These are phyloP conservation scores for Starmerella riodocensis DNA, from an alignment of 805 yeast species.

Conservation along the genomic window DNA sequence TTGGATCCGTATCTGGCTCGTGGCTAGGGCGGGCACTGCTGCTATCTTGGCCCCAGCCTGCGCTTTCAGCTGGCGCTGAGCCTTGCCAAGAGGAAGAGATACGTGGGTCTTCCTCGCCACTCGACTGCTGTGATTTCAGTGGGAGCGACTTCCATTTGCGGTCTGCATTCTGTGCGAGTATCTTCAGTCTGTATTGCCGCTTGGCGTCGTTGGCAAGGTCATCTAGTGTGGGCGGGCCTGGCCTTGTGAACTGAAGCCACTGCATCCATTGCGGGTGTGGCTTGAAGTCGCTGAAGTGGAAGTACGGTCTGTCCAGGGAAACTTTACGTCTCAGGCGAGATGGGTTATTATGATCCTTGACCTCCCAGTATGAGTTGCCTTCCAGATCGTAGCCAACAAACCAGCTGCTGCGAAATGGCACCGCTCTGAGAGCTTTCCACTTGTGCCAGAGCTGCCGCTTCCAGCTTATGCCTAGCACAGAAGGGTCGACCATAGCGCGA, in stretches of 20 bases:
- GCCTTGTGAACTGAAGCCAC: conserved; percentile 60
- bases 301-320: conserved; percentile 35
- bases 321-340: conserved; percentile 42
- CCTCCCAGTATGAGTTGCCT: conserved; percentile 82
- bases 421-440: conserved; percentile 47
- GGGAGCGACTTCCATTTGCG: conserved; percentile 29
- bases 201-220: conserved; percentile 48
- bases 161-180: conserved; percentile 36
- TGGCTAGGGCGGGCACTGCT: too few species aligned
- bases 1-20: too few species aligned
- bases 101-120: conserved; percentile 12
- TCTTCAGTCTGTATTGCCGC: conserved; percentile 41
- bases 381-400: conserved; percentile 63
- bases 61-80: neutral
- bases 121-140: conserved; percentile 11
- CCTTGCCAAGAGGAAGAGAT: conserved; percentile 19
- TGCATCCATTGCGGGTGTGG: conserved; percentile 55
- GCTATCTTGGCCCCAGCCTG: too few species aligned
- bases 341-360: conserved; percentile 39
- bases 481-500: neutral
- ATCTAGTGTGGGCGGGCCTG: conserved; percentile 44
- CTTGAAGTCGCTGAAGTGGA: conserved; percentile 20
- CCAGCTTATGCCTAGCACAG: conserved; percentile 16
- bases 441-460: conserved; percentile 26
- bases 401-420: conserved; percentile 59